Evolutionary conservation across 495 filamentous ascomycete genomes (phyloP).

Genomic region (Aspergillus indologenus): DNA sequence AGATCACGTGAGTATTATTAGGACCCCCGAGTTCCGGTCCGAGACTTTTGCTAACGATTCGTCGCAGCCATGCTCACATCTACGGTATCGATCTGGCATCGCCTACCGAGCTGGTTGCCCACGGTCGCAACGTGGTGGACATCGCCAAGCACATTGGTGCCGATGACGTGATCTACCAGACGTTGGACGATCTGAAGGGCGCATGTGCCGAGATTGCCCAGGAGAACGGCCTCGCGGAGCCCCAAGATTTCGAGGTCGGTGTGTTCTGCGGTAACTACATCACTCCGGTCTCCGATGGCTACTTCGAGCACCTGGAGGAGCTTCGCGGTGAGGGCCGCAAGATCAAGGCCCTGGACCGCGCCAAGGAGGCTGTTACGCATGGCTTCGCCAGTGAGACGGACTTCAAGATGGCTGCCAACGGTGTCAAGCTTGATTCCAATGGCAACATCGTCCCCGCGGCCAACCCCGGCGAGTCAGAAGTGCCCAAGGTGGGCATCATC

Average conservation of each 20-base stretch:
- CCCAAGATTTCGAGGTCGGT: constrained; percentile 82
- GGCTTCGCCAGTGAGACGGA: constrained; percentile 62
- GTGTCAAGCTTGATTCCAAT: constrained; percentile 54
- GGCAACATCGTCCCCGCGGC: constrained; percentile 56
- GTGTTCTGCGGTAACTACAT: constrained; percentile 92
- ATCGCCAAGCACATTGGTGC: constrained; percentile 83
- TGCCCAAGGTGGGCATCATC: constrained; percentile 37
- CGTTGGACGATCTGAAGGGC: constrained; percentile 75
- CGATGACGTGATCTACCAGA: constrained; percentile 90
- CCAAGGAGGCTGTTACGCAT: constrained; percentile 64
- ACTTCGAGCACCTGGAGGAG: constrained; percentile 82
- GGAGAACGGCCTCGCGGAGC: constrained; percentile 50
- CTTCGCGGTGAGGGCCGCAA: constrained; percentile 71
- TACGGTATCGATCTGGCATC: constrained; percentile 92
- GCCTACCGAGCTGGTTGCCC: constrained; percentile 78
- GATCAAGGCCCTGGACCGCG: constrained; percentile 65
- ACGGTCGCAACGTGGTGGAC: constrained; percentile 62
- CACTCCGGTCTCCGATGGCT: constrained; percentile 76
- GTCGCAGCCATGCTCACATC: constrained; percentile 57
- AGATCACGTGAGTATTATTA: constrained; percentile 57
- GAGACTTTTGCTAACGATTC: constrained; percentile 20
- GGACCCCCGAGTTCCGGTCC: neutral
- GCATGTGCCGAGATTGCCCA: constrained; percentile 69
- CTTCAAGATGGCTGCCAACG: constrained; percentile 60
- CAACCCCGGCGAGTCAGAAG: constrained; percentile 31